phyloP scores from a whole-genome alignment of 1,139 yeast species.

The Suhomyces yuchorum region DNA sequence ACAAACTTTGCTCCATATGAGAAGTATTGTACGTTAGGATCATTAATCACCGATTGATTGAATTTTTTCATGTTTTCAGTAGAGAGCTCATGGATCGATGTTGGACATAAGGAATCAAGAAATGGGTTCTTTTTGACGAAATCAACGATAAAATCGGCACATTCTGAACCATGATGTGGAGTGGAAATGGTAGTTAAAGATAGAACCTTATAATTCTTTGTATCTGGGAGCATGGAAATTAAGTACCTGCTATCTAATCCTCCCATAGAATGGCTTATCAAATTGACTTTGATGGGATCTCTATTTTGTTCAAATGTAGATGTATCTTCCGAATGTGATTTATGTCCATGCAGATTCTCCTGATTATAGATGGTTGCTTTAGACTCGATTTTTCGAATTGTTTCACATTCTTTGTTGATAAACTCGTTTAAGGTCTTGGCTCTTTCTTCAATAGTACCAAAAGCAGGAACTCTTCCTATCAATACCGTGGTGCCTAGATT shows the following conservation, averaged over 20 bases:
- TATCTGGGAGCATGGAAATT: slow-evolving; percentile 53
- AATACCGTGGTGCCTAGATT: slow-evolving; percentile 66
- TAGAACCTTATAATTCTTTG: slow-evolving; percentile 52
- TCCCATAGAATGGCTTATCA: slow-evolving; percentile 95
- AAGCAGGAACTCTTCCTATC: slow-evolving; percentile 80
- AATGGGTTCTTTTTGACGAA: slow-evolving; percentile 18
- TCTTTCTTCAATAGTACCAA: slow-evolving; percentile 71
- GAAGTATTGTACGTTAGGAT: slow-evolving; percentile 67
- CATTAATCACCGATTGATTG: slow-evolving; percentile 54
- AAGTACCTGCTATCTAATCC: slow-evolving; percentile 83
- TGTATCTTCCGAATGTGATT: slow-evolving; percentile 14
- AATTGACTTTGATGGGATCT: slow-evolving; percentile 56
- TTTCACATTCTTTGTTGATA: slow-evolving; percentile 46
- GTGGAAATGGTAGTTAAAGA: slow-evolving; percentile 84
- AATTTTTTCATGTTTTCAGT: slow-evolving; percentile 54
- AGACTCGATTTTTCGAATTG: slow-evolving; percentile 29
- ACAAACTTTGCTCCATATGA: slow-evolving; percentile 78
- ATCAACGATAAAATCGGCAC: slow-evolving; percentile 69
- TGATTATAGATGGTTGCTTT: slow-evolving; percentile 35
- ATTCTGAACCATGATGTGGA: slow-evolving; percentile 85
- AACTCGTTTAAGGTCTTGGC: slow-evolving; percentile 60
- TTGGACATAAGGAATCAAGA: slow-evolving; percentile 36
- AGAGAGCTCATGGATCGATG: slow-evolving; percentile 61
- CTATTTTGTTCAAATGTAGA: slow-evolving; percentile 17
- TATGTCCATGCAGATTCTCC: slow-evolving; percentile 7